Conservation (phyloP, 257 asterid species). For the Nyctanthes arbortristis region DNA sequence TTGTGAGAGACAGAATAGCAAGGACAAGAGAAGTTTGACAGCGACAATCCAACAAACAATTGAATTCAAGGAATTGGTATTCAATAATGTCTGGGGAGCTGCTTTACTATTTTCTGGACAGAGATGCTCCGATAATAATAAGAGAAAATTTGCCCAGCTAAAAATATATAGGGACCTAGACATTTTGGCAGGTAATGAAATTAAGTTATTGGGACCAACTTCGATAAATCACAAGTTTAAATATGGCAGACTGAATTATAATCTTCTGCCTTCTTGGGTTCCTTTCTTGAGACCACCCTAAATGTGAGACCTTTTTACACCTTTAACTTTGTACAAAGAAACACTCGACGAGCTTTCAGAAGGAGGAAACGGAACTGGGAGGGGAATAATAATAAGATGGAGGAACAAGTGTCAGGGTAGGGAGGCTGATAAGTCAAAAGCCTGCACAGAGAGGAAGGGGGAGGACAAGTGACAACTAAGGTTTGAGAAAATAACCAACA, state of each 20-base stretch:
- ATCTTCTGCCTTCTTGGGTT: neutral
- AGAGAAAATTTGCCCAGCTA: neutral
- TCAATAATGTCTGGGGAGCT: neutral
- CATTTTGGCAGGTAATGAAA: neutral
- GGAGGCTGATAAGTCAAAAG: too few species aligned
- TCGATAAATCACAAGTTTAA: neutral
- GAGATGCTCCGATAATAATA: neutral
- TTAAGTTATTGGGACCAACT: neutral
- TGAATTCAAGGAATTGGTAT: neutral
- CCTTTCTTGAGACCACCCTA: neutral
- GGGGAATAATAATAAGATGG: neutral
- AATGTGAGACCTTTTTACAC: too few species aligned
- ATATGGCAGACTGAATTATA: neutral
- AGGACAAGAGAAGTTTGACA: neutral
- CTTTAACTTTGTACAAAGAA: too few species aligned
- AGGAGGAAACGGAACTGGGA: neutral
- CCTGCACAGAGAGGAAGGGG: neutral
- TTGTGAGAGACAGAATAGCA: too few species aligned
- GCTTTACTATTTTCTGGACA: neutral
- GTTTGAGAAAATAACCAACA: neutral
- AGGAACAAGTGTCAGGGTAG: neutral
- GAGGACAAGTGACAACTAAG: neutral
- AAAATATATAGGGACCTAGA: neutral
- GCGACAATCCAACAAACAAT: neutral
- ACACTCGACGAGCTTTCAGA: neutral